A percentile compares a stretch with the other conserved stretches of the same genome.
These are phyloP conservation scores for Epicoccum nigrum DNA, from an alignment of 2,329 filamentous ascomycete genomes.

Conservation along the genomic window DNA sequence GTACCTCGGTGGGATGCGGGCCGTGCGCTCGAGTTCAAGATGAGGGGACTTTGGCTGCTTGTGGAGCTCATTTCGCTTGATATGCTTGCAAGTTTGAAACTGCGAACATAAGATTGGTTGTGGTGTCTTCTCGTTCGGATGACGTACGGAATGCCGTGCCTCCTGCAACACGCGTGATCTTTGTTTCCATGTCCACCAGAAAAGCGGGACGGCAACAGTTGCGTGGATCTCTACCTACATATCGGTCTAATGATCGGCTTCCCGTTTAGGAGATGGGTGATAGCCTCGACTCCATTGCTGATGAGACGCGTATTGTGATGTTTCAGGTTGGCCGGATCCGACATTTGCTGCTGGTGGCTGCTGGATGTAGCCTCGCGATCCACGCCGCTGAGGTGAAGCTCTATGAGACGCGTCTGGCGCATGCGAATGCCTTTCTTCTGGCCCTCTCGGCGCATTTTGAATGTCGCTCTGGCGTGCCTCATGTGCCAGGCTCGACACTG, in stretches of 20 bases:
- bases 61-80: slow-evolving; percentile 50
- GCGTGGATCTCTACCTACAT: slow-evolving; percentile 32
- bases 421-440: slow-evolving; percentile 29
- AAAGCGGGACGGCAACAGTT: slow-evolving; percentile 23
- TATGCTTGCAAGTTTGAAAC: slow-evolving; percentile 33
- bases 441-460: slow-evolving; percentile 31
- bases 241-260: slow-evolving; percentile 42
- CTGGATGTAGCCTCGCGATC: slow-evolving; percentile 22
- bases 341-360: slow-evolving; percentile 35
- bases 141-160: slow-evolving; percentile 17
- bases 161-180: slow-evolving; percentile 14
- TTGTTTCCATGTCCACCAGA: slow-evolving; percentile 8
- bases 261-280: slow-evolving; percentile 46
- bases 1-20: slow-evolving; percentile 32
- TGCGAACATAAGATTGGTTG: slow-evolving; percentile 24
- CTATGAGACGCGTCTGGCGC: slow-evolving; percentile 29
- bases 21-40: slow-evolving; percentile 39
- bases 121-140: slow-evolving; percentile 29
- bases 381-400: slow-evolving; percentile 32
- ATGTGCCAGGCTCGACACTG: slow-evolving; percentile 40
- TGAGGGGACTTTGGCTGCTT: slow-evolving; percentile 31
- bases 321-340: slow-evolving; percentile 43
- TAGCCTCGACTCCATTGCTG: slow-evolving; percentile 42
- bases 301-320: slow-evolving; percentile 38
- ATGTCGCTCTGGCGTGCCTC: slow-evolving; percentile 37